Conservation (phyloP, 2,329 filamentous ascomycete species). For the Penicillium corylophilum region DNA sequence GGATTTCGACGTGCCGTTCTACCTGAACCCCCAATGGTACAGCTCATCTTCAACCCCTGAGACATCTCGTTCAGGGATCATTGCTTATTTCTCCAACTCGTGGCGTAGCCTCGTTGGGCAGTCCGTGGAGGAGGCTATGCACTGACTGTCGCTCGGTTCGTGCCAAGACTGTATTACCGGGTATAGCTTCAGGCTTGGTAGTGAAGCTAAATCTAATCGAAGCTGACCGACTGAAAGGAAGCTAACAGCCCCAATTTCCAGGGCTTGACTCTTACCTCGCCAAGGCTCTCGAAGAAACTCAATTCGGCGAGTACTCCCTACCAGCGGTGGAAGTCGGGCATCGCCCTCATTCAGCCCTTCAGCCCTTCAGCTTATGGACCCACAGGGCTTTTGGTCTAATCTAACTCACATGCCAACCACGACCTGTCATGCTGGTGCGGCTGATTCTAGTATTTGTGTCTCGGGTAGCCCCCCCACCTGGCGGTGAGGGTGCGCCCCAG, state of each 20-base stretch:
- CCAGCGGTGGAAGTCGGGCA: too few relatives aligned
- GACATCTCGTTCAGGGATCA: neutral
- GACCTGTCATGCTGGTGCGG: neutral
- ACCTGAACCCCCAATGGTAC: neutral
- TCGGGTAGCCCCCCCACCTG: too few relatives aligned
- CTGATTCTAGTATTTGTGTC: neutral
- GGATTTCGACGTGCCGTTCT: neutral
- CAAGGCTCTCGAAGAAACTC: too few relatives aligned
- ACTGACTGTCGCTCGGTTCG: neutral
- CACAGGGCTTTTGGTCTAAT: neutral
- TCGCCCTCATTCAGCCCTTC: neutral
- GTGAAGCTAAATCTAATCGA: too few relatives aligned
- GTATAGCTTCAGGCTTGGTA: neutral
- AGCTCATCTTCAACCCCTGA: neutral
- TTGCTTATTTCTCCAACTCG: neutral
- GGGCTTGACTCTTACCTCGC: too few relatives aligned
- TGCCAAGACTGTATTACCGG: neutral
- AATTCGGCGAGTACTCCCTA: too few relatives aligned
- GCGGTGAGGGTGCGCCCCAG: too few relatives aligned
- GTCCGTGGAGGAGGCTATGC: neutral
- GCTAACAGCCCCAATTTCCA: too few relatives aligned
- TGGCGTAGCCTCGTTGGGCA: neutral
- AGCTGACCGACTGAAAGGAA: too few relatives aligned
- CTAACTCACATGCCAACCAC: neutral
- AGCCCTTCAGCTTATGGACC: neutral